Evolutionary conservation across 306 rosid species (phyloP), one percentile per base, ranked within the genome.

Genomic region (Erythrophleum fordii): DNA sequence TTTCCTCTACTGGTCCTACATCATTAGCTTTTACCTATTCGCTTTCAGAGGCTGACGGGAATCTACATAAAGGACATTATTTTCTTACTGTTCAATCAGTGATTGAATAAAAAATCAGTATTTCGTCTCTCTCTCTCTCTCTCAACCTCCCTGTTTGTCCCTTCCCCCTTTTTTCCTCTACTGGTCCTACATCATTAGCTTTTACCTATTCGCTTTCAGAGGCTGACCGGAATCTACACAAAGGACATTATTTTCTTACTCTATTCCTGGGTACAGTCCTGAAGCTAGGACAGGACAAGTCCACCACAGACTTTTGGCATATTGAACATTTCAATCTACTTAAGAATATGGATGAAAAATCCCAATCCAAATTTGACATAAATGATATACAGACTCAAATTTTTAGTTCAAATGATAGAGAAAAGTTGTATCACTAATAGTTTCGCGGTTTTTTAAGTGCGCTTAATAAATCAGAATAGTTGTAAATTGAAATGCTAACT

Each of bases 401-500:
- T 23, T 69, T 45, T 6, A 69, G 35, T 42, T 69, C 73, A 42
- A 44, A 11, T 42, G 53, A 22, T 12, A 42, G 9, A 16, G 41
- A 35, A 34, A 44, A 42, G 16, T 42, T 42, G 23, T 69, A 44
- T 23, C 53, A 69, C 51, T 6, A 41, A 2, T 12, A 42, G 20
- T 41, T 41, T 68, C 52, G 1, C 22, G 34, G 52, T 22, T 68
- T 68, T 23, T 0, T 68, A 23, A 44, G n/a, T 12, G 35, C 11
- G 55, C 35, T 55, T 48, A n/a, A 2, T 20, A 20, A 25, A n/a
- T 55, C 53, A 73, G 44, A 56, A 66, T 31, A 67, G 34, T 34
- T 78, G 75, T 18, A 41, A 42, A 59, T n/a, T 11, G 44, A 77
- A 68, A 73, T 59, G 41, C 34, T 18, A 49, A 26, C 5, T 52